Evolutionary conservation across 768 basidiomycete species (phyloP), one percentile per base, ranked within the genome.

Genomic region (Ramaria sp.): DNA sequence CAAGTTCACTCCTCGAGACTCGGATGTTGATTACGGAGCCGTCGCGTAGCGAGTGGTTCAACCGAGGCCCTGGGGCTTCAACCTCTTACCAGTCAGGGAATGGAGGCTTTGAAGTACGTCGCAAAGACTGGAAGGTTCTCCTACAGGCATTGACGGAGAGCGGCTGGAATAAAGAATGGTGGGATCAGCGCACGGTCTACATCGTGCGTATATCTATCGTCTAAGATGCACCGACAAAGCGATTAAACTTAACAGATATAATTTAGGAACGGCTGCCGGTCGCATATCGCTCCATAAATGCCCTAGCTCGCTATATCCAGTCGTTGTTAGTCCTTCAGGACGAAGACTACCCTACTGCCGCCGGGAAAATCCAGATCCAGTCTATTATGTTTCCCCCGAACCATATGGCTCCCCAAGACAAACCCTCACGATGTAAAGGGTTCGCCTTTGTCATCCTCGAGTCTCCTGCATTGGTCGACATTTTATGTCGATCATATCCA

Each of bases 371-470:
- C 10, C 68, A 67, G 20, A 64, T 89, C 4, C 82, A 90, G 64
- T 60, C 66, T 38, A 71, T 91, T 42, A 59, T 68, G 1, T 73
- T 87, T 27, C 85, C 83, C 12, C 72, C 78, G 0, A 85, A 89
- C 62, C 78, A 83, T 64, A 75, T 78, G 49, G 86, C 87, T 64
- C 73, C 73, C 52, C 75, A 78, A 13, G 78, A 70, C 1, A 74
- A 77, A 24, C 61, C 69, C 13, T 80, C 84, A 1, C 78, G 75
- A 54, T 84, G 78, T 67, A 90, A 85, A 71, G 85, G 86, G 1
- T 91, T 90, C 60, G 86, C 87, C 0, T 77, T 91, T 30, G 70
- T 91, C 54, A 80, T 80, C 0, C 70, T 91, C 45, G 66, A 72
- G 2, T 57, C 68, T 4, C 37, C 64, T 0, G 66, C 70, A 1